These are phyloP conservation scores for Colletotrichum eleusines DNA, from an alignment of 2,329 filamentous ascomycete genomes.

Conservation along the genomic window DNA sequence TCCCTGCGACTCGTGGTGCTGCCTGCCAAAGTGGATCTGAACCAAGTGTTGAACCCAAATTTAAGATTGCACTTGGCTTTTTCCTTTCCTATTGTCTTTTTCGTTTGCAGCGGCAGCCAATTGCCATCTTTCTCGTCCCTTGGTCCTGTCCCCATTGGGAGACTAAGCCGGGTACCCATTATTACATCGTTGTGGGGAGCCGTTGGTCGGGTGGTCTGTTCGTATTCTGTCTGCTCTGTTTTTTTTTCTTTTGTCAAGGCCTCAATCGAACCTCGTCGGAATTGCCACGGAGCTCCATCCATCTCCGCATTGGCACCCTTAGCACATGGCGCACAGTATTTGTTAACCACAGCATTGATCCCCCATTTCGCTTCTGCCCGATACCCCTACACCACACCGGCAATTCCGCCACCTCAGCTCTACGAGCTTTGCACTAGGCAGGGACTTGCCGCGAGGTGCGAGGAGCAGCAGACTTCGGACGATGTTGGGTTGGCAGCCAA, in stretches of 20 bases:
- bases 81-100: neutral
- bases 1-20: constrained; percentile 30
- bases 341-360: constrained; percentile 5
- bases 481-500: constrained; percentile 32
- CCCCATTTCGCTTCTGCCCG: constrained; percentile 7
- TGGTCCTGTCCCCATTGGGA: constrained; percentile 26
- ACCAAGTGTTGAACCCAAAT: constrained; percentile 33
- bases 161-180: constrained; percentile 18
- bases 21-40: constrained; percentile 30
- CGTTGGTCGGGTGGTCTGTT: constrained; percentile 39
- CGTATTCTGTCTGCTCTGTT: constrained; percentile 27
- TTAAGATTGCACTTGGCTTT: constrained; percentile 31
- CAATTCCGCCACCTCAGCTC: neutral
- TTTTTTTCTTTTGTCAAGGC: constrained; percentile 25
- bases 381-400: neutral
- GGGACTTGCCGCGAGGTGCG: too few species aligned
- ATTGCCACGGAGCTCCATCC: constrained; percentile 31
- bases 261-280: constrained; percentile 15
- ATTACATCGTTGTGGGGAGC: constrained; percentile 39
- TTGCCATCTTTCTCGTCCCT: constrained; percentile 10
- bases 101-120: constrained; percentile 8
- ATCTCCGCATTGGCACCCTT: constrained; percentile 5
- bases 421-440: neutral
- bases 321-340: constrained; percentile 1
- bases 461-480: constrained; percentile 12